Conservation (phyloP, 176 grass and related monocot genomes). For the Musa troglodytarum region DNA sequence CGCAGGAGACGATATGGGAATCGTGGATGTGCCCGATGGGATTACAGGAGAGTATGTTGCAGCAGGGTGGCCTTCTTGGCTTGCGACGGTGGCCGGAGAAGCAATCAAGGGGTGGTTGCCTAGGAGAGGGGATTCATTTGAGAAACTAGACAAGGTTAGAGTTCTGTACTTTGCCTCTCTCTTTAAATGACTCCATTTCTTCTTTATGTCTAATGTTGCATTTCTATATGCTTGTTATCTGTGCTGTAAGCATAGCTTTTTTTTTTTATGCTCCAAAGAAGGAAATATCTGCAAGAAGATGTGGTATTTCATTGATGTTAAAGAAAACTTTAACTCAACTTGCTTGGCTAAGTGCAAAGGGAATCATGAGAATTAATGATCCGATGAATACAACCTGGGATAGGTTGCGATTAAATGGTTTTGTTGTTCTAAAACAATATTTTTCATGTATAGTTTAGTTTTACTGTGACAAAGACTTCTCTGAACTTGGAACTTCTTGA, state of each 20-base stretch:
- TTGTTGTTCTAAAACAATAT: neutral
- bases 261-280: neutral
- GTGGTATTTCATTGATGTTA: no score
- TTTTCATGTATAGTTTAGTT: neutral
- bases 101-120: conserved; percentile 86
- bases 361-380: no score
- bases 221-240: neutral
- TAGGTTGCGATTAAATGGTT: neutral
- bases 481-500: no score
- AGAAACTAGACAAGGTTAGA: conserved; percentile 88
- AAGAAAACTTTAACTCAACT: no score
- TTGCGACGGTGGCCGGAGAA: conserved; percentile 72
- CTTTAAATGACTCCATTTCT: neutral
- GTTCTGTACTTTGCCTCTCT: neutral
- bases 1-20: neutral
- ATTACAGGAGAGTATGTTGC: conserved; percentile 44
- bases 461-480: no score
- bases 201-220: neutral
- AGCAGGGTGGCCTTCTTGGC: conserved; percentile 82
- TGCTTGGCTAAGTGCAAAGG: no score
- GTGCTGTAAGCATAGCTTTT: neutral
- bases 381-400: no score
- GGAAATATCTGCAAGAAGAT: neutral
- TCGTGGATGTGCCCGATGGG: conserved; percentile 39
- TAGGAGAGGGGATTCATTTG: conserved; percentile 84